phyloP scores from a whole-genome alignment of 441 rosid species.

The Hura crepitans region DNA sequence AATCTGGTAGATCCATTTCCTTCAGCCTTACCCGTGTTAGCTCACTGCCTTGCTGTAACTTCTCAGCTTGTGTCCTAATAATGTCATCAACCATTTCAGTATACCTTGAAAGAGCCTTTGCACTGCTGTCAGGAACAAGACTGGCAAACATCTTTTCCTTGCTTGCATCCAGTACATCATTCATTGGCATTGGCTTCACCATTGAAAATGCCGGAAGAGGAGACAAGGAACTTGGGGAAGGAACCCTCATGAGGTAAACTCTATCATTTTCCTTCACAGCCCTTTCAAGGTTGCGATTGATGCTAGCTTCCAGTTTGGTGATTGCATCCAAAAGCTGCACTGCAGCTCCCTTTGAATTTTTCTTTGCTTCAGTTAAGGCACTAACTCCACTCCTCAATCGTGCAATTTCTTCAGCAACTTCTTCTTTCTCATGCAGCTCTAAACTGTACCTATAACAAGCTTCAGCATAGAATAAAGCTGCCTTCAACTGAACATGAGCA shows the following conservation, averaged over 20 bases:
- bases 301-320: constrained; percentile 64
- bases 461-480: constrained; percentile 73
- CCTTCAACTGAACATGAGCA: constrained; percentile 85
- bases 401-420: constrained; percentile 88
- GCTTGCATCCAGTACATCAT: constrained; percentile 86
- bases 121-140: constrained; percentile 95
- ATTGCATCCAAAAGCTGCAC: constrained; percentile 80
- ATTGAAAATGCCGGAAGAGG: constrained; percentile 79
- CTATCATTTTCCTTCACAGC: constrained; percentile 96
- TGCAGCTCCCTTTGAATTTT: constrained; percentile 76
- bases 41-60: constrained; percentile 92
- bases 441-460: constrained; percentile 79
- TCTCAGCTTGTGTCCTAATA: constrained; percentile 88
- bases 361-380: constrained; percentile 70
- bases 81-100: constrained; percentile 96
- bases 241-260: constrained; percentile 96
- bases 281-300: constrained; percentile 71
- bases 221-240: constrained; percentile 67
- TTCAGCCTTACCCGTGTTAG: constrained; percentile 84
- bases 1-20: constrained; percentile 97
- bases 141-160: constrained; percentile 88
- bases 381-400: constrained; percentile 65
- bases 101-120: constrained; percentile 92
- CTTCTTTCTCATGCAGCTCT: constrained; percentile 94
- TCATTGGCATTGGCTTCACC: constrained; percentile 88